Evolutionary conservation across 2,329 filamentous ascomycete genomes (phyloP), one percentile per base, ranked within the genome.

Genomic region (Exophiala lecanii-corni): DNA sequence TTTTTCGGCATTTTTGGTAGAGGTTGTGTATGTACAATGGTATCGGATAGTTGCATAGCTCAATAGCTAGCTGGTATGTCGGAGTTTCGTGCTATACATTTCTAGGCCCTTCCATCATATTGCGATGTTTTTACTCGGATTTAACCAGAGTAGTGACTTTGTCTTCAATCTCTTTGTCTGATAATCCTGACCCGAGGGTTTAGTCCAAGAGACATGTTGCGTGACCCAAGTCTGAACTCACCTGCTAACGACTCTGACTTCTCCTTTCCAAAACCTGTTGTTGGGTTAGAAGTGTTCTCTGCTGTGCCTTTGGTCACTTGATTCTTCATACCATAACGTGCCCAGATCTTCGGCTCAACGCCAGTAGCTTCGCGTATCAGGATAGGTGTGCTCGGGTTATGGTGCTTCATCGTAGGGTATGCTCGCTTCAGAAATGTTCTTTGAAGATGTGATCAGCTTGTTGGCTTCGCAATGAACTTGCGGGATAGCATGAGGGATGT

Each of bases 401-500:
- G 86, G 76, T 94, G 94, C 81, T 98, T 98, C 91, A 98, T 97
- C 48, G 86, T 92, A 35, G 92, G 92, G 69, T 98, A 98, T 55
- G 89, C 82, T 64, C 87, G 81, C 54, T 83, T 84, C 55, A 98
- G 76, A 71, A 98, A 98, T 20, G 85, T 82, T 67, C 92, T 96
- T 58, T 16, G 15, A 17, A 17, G 33, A 4, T 18, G 26, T 17
- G 30, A 16, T 32, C n/a, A 32, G 30, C 12, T n/a, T n/a, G n/a
- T n/a, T n/a, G n/a, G n/a, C n/a, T n/a, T n/a, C n/a, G n/a, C n/a
- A n/a, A n/a, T n/a, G n/a, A n/a, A n/a, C n/a, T n/a, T n/a, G n/a
- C n/a, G n/a, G n/a, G n/a, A n/a, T n/a, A n/a, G n/a, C n/a, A n/a
- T n/a, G n/a, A n/a, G n/a, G 3, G 23, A 36, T 68, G 75, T 62